Base-by-base conservation (phyloP, 257 asterid genomes). In the Penstemon eatonii region DNA sequence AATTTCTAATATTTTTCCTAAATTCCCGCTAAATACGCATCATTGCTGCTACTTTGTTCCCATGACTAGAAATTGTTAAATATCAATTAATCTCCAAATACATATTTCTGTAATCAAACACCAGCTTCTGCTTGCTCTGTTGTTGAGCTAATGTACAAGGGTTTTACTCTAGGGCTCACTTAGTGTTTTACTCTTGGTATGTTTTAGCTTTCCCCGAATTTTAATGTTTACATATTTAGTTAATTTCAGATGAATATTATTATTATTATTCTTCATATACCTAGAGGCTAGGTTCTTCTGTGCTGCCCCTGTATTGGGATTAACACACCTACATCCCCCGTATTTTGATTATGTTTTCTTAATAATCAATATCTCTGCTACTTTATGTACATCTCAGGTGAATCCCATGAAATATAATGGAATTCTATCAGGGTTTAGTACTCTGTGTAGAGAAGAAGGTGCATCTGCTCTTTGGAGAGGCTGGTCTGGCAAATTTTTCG, bases 401-500 rank as follows among this genome's bases (percentile, higher is more conserved):
- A 74, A 85, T 41, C 96, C 94, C 15, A 70, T 71, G 3, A 89
- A 89, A 76, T 89, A 89, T 75, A 76, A 73, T 11, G 83, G 90
- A 61, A 83, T 86, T 65, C 56, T 80, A 11, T 80, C 94, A 44
- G 91, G 94, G 56, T 80, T 84, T 51, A 70, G 84, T 54, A 83
- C 84, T 50, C 85, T 89, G 39, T 84, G 82, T 81, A 77, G 78
- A 74, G 91, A 89, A 72, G 86, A 71, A 74, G 96, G 96, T 40
- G 79, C 79, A 46, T 77, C 83, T 60, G 84, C 87, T 64, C 86
- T 89, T 51, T 81, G 93, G 91, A 84, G 88, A 81, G 96, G 94
- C 56, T 89, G 96, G 94, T 84, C 96, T n/a, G 83, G 91, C 4
- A 89, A 86, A 65, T 80, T 86, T 50, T 74, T 89, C 38, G 96